phyloP scores from a whole-genome alignment of 169 alveolate genomes.

The Cyclospora cayetanensis region DNA sequence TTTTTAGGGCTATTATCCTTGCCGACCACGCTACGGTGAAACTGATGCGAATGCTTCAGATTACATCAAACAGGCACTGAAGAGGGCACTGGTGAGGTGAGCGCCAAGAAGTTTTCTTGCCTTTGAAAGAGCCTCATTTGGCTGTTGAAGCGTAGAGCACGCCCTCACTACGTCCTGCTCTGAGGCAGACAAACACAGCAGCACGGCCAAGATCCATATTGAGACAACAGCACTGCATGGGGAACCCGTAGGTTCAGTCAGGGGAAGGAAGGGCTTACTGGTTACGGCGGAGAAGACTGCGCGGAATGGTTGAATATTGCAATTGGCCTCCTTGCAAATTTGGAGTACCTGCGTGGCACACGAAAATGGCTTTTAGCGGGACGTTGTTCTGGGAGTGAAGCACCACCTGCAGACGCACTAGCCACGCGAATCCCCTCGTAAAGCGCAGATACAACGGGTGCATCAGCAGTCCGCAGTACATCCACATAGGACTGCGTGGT shows the following conservation, averaged over 20 bases:
- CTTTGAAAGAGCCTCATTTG: slow-evolving; percentile 88
- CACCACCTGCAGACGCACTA: too few relatives aligned
- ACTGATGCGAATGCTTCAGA: too few relatives aligned
- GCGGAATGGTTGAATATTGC: slow-evolving; percentile 82
- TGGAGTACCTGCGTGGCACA: slow-evolving; percentile 83
- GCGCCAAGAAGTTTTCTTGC: slow-evolving; percentile 15
- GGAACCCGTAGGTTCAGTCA: not conserved
- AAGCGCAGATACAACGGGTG: too few relatives aligned
- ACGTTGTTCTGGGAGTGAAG: too few relatives aligned
- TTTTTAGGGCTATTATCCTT: too few relatives aligned
- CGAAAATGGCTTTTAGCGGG: too few relatives aligned
- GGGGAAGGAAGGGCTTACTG: slow-evolving; percentile 45
- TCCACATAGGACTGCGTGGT: too few relatives aligned
- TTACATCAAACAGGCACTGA: slow-evolving; percentile 15
- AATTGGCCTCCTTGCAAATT: slow-evolving; percentile 78
- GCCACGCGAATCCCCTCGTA: too few relatives aligned
- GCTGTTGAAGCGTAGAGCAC: slow-evolving; percentile 84
- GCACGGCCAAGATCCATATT: not conserved
- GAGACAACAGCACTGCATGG: not conserved
- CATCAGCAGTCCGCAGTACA: too few relatives aligned
- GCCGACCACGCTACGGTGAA: too few relatives aligned
- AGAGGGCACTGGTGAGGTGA: too few relatives aligned
- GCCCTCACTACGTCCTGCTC: slow-evolving; percentile 88
- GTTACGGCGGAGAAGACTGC: slow-evolving; percentile 96
- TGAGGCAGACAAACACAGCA: not conserved